Base-by-base conservation (phyloP, 352 stramenopile species). In the Peronospora farinosa region DNA sequence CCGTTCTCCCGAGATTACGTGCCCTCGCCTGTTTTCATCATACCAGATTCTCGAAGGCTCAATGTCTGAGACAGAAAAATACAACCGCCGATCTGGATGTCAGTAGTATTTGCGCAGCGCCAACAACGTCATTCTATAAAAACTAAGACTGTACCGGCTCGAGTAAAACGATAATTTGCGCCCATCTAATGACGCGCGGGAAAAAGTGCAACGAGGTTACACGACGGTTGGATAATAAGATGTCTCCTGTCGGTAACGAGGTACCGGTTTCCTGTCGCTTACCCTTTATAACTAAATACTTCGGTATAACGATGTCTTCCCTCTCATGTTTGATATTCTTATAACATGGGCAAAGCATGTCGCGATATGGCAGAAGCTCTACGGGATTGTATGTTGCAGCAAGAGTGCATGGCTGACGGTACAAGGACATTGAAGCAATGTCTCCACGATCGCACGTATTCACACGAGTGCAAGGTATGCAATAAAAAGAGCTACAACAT, bases 321-420 rank as follows among this genome's bases (percentile, higher is more conserved):
- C 23, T 27, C 23, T 7, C 2, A 4, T 27, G 3, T 27, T 27
- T 7, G 23, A 27, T 27, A 27, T 27, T 27, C 23, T 0, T 2
- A 0, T 12, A 63, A 5, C 12, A 92, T 92, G 80, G 80, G 80
- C 48, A 92, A 92, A 57, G 84, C 76, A 43, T 92, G 81, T 72
- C 76, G 65, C 10, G 81, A 92, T 51, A 89, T 89, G 76, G 81
- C 81, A 13, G 76, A 86, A 56, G 73, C 74, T 50, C 64, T 92
- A 42, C 76, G 78, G 16, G 76, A 89, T 57, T 92, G 81, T 61
- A 92, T 92, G 81, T 16, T 86, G 25, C 47, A 73, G 55, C 64
- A 84, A 40, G 72, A 85, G 51, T 92, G 81, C 54, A 92, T 92
- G 81, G 70, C 57, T 37, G 78, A 88, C 66, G 76, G 78, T 28